These are phyloP conservation scores for Herpotrichia juniperi DNA, from an alignment of 2,329 filamentous ascomycete genomes.

Conservation along the genomic window DNA sequence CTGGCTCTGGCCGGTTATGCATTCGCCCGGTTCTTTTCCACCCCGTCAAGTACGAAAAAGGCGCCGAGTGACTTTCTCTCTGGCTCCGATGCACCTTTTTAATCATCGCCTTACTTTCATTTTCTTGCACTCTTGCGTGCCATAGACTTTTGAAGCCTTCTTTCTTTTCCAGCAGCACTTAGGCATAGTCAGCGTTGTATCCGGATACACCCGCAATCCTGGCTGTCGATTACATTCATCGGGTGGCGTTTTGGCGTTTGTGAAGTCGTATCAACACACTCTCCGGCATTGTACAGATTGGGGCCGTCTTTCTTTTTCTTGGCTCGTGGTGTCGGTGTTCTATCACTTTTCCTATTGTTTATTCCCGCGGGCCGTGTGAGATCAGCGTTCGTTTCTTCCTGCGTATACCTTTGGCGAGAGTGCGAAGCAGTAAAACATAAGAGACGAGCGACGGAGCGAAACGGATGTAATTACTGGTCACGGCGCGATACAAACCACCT, in stretches of 20 bases:
- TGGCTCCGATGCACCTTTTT: slow-evolving; percentile 29
- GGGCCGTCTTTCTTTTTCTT: slow-evolving; percentile 13
- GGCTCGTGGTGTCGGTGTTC: not conserved
- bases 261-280: slow-evolving; percentile 6
- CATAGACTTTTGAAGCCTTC: slow-evolving; percentile 30
- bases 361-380: not conserved
- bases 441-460: not conserved
- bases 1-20: slow-evolving; percentile 55
- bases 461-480: slow-evolving; percentile 34
- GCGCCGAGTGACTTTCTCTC: slow-evolving; percentile 36
- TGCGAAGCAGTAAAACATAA: not conserved
- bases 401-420: not conserved
- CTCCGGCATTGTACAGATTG: slow-evolving; percentile 10
- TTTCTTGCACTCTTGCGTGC: slow-evolving; percentile 23
- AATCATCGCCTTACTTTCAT: slow-evolving; percentile 24
- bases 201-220: slow-evolving; percentile 2
- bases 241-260: slow-evolving; percentile 43
- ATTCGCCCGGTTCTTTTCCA: slow-evolving; percentile 53
- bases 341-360: not conserved
- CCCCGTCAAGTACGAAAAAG: slow-evolving; percentile 56
- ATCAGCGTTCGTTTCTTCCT: not conserved
- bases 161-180: slow-evolving; percentile 17
- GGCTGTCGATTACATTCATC: slow-evolving; percentile 30
- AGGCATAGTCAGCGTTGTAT: slow-evolving; percentile 31
- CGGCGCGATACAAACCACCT: slow-evolving; percentile 1